These are phyloP conservation scores for Luvunga scandens DNA, from an alignment of 345 rosid genomes.

Conservation along the genomic window DNA sequence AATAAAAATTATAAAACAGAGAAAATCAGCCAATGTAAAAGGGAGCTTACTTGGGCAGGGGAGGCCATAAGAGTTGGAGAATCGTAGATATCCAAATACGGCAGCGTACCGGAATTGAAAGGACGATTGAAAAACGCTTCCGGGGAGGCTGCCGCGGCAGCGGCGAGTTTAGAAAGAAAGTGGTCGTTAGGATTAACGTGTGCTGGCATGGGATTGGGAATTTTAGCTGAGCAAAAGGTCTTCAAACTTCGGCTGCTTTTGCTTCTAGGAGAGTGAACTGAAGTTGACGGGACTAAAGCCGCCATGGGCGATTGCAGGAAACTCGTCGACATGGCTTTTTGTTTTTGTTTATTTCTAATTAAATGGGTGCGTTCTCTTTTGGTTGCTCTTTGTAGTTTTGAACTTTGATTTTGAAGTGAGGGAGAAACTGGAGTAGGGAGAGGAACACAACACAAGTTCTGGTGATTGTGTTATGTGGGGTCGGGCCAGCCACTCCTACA, in stretches of 20 bases:
- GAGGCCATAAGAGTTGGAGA: conserved; percentile 80
- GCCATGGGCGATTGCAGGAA: conserved; percentile 42
- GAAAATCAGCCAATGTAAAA: neutral
- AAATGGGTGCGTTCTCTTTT: neutral
- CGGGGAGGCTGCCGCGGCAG: conserved; percentile 58
- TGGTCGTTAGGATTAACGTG: conserved; percentile 69
- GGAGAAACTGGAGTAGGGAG: neutral
- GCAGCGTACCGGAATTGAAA: conserved; percentile 47
- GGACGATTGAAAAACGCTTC: conserved; percentile 51
- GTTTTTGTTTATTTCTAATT: too few species aligned
- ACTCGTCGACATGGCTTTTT: conserved; percentile 42
- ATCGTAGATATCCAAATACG: conserved; percentile 71
- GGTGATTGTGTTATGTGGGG: too few species aligned
- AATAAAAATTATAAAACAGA: neutral
- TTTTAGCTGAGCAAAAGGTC: conserved; percentile 44
- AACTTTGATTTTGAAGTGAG: neutral
- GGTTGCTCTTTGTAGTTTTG: neutral
- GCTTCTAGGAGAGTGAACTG: conserved; percentile 28
- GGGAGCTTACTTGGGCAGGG: conserved; percentile 56
- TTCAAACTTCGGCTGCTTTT: conserved; percentile 19
- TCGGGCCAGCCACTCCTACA: too few species aligned
- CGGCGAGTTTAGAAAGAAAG: conserved; percentile 59
- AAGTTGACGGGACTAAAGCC: conserved; percentile 35
- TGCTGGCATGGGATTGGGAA: conserved; percentile 72
- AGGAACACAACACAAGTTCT: neutral